Conservation (phyloP, 257 asterid species). For the Parsonsia alboflavescens region DNA sequence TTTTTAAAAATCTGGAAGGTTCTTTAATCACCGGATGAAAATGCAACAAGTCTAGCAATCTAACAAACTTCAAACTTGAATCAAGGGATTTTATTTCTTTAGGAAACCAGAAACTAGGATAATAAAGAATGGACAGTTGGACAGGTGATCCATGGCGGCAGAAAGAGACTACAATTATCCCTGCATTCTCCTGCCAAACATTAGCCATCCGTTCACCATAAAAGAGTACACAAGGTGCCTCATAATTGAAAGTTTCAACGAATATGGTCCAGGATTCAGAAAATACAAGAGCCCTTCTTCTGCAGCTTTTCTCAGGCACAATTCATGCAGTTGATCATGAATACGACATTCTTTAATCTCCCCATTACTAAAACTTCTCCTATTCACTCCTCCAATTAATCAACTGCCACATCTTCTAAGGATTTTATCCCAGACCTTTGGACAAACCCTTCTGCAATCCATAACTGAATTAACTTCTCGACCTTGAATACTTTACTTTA, state of each 20-base stretch:
- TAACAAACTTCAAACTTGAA: not conserved
- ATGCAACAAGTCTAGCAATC: not conserved
- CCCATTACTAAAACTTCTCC: not conserved
- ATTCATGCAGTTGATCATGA: constrained; percentile 6
- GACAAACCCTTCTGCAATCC: constrained; percentile 20
- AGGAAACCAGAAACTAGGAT: not conserved
- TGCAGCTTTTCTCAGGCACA: not conserved
- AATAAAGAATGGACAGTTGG: not conserved
- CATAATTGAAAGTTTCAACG: too few relatives aligned
- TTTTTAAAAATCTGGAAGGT: too few relatives aligned
- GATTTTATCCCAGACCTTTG: not conserved
- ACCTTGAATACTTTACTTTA: not conserved
- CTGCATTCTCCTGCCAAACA: not conserved
- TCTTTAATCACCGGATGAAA: too few relatives aligned
- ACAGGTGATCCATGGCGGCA: too few relatives aligned
- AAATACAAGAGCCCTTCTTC: not conserved
- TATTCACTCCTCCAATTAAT: constrained; percentile 7
- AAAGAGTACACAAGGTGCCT: not conserved
- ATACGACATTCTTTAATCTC: constrained; percentile 10
- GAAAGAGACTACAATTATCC: too few relatives aligned
- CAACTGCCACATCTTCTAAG: constrained; percentile 4
- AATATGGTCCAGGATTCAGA: not conserved
- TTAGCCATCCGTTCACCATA: not conserved
- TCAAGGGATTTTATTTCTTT: not conserved
- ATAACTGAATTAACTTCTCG: not conserved